Base-by-base conservation (phyloP, 345 rosid species). In the Trapa bicornis region DNA sequence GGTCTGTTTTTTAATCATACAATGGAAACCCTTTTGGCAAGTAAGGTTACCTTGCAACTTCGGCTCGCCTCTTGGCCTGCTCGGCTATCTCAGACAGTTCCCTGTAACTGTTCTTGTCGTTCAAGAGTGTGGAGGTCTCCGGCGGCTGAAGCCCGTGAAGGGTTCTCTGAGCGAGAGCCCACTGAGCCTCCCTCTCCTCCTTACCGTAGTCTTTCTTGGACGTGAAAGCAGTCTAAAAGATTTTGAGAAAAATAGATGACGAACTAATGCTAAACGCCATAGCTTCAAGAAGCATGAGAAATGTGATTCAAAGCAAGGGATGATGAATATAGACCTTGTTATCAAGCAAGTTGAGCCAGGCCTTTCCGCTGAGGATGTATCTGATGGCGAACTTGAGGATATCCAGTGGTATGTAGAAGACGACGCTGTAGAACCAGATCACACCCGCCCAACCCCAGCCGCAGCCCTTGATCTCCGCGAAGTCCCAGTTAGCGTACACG, bases 361-460 rank as follows among this genome's bases (percentile, higher is more conserved):
- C 97, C 74, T 77, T 84, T 64, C 97, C 97, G 6, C 89, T 76
- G 63, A 94, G 79, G 39, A 85, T 82, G 77, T 88, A 94, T 56
- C 96, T 90, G 65, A 82, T 86, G 45, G 78, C 77, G n/a, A 94
- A 94, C 76, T 91, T 94, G 68, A 94, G 60, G 22, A 91, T 0
- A 73, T 94, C 99, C 8, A 88, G 84, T 7, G 99, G 99, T 35
- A 91, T 0, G 36, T 89, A 94, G 79, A 82, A 82, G 64, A 94
- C 74, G 37, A 87, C 2, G 53, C 97, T 94, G 75, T 70, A 94
- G 47, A 94, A 77, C 99, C 97, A 93, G 17, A 93, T 84, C 37
- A 81, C 80, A 15, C 83, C 95, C 2, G 97, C 98, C 98, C 98
- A 93, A 75, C 97, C 94, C 92, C 93, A 85, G 9, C 98, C 97